Percentiles rank a stretch among this genome's conserved stretches.
Evolutionary conservation across 768 basidiomycete species (phyloP).

Genomic region (Leccinum broughii): DNA sequence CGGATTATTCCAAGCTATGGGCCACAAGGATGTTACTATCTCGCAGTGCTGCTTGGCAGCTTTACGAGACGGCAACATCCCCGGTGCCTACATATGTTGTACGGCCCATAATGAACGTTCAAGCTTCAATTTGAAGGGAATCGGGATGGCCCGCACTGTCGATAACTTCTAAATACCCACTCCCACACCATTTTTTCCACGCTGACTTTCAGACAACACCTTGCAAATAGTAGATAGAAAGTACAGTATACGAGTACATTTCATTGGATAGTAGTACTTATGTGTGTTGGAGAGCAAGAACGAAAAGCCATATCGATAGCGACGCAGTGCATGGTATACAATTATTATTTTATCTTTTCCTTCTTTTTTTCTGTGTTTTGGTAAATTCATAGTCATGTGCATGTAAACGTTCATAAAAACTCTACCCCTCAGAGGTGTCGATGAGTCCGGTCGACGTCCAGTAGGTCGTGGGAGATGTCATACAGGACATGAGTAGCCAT

Average conservation of each 20-base stretch:
- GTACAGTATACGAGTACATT: not conserved
- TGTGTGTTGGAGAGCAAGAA: not conserved
- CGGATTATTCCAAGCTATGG: not conserved
- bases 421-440: not conserved
- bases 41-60: not conserved
- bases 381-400: not conserved
- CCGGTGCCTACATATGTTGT: not conserved
- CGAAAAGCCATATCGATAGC: not conserved
- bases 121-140: no score
- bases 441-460: not conserved
- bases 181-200: no score
- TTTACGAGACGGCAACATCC: not conserved
- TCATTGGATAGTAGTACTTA: not conserved
- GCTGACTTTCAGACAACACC: no score
- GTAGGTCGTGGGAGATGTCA: not conserved
- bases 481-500: not conserved
- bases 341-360: not conserved
- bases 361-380: not conserved
- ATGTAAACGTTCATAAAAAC: not conserved
- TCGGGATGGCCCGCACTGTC: no score
- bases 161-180: no score
- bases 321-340: not conserved
- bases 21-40: not conserved
- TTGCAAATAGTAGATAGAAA: no score
- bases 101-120: no score